Evolutionary conservation across 2,329 filamentous ascomycete species (phyloP).

Genomic region (Dendrostoma leiphaemia): DNA sequence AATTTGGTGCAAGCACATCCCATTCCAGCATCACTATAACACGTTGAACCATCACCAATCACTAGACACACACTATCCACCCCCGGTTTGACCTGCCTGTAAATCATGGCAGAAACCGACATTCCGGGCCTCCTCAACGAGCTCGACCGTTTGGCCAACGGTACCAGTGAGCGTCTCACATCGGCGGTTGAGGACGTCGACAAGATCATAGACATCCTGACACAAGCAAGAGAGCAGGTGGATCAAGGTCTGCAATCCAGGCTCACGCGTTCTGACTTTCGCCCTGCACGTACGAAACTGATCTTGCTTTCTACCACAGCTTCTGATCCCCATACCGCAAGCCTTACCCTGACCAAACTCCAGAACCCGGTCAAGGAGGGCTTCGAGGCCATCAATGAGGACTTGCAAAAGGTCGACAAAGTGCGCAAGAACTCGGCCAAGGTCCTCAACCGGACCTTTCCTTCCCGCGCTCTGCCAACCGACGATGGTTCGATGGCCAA

Average conservation of each 20-base stretch:
- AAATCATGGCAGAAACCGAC: constrained; percentile 27
- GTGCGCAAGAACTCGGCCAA: constrained; percentile 83
- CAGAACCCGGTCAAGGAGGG: constrained; percentile 81
- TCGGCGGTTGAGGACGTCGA: constrained; percentile 79
- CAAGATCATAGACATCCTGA: constrained; percentile 74
- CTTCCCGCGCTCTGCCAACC: constrained; percentile 64
- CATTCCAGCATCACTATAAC: too few species aligned
- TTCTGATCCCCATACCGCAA: constrained; percentile 66
- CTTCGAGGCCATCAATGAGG: constrained; percentile 76
- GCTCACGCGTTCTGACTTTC: too few species aligned
- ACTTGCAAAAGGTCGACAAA: constrained; percentile 79
- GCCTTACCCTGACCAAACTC: constrained; percentile 75
- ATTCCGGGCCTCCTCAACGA: constrained; percentile 66
- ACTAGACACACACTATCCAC: neutral
- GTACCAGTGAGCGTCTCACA: constrained; percentile 63
- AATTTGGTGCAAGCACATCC: too few species aligned
- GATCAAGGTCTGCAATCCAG: constrained; percentile 58
- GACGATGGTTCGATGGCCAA: constrained; percentile 78
- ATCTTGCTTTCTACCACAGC: constrained; percentile 24
- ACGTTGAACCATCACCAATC: neutral
- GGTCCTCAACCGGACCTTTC: constrained; percentile 67
- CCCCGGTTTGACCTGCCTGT: neutral
- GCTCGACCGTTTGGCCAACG: constrained; percentile 62
- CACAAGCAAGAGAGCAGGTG: constrained; percentile 70
- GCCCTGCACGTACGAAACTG: constrained; percentile 7